These are phyloP conservation scores for Emmonsia crescens DNA, from an alignment of 2,329 filamentous ascomycete genomes.

Conservation along the genomic window DNA sequence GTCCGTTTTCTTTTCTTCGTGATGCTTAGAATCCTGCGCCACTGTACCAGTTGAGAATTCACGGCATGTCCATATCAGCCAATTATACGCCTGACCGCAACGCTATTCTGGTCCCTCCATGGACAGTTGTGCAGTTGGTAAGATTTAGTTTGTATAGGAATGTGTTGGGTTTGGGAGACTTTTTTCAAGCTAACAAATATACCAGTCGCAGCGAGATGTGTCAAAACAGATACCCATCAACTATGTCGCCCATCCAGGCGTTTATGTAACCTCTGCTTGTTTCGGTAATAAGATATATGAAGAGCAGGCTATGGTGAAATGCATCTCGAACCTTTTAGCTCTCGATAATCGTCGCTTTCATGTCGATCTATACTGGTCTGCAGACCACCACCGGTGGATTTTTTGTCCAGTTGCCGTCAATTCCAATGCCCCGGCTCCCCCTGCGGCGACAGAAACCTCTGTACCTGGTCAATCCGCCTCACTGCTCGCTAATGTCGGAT, in stretches of 20 bases:
- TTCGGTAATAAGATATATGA: conserved; percentile 47
- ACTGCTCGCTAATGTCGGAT: conserved; percentile 39
- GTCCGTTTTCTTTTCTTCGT: not conserved
- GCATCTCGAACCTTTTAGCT: conserved; percentile 52
- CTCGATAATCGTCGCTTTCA: conserved; percentile 48
- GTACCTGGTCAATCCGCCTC: conserved; percentile 11
- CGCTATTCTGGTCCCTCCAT: conserved; percentile 28
- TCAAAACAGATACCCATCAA: conserved; percentile 51
- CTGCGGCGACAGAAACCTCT: not conserved
- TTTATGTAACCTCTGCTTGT: conserved; percentile 49
- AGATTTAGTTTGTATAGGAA: conserved; percentile 5
- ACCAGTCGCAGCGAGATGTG: conserved; percentile 52
- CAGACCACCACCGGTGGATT: conserved; percentile 42
- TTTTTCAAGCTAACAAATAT: conserved; percentile 9
- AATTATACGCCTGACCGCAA: conserved; percentile 29
- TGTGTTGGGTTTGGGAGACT: not conserved
- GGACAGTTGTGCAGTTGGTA: conserved; percentile 31
- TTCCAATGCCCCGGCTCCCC: not conserved
- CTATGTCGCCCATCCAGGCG: conserved; percentile 46
- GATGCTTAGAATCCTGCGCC: not conserved
- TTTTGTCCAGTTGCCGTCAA: conserved; percentile 51
- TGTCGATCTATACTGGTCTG: conserved; percentile 56
- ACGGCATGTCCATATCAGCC: conserved; percentile 29
- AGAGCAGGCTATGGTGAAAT: conserved; percentile 40
- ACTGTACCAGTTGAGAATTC: not conserved